A percentile compares a stretch with the other conserved stretches of the same genome.
phyloP scores from a whole-genome alignment of 1,139 yeast species.

The Geotrichum aggregatum region DNA sequence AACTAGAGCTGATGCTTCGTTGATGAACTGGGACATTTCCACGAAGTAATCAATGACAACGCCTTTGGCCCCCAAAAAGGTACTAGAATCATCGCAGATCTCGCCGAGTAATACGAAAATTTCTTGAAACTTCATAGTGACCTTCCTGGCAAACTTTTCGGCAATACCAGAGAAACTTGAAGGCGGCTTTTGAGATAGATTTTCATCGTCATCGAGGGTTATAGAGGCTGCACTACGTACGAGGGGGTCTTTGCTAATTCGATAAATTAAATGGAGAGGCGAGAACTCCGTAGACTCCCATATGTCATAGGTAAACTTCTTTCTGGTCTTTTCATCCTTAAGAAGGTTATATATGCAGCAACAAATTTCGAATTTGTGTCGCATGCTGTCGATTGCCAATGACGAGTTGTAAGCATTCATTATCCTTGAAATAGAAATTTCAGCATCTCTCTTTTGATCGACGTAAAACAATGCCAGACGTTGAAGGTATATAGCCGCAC shows the following conservation, averaged over 20 bases:
- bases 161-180: neutral
- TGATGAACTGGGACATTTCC: slow-evolving; percentile 40
- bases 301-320: slow-evolving; percentile 38
- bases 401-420: slow-evolving; percentile 31
- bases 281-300: slow-evolving; percentile 50
- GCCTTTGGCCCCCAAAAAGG: slow-evolving; percentile 46
- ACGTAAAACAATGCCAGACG: slow-evolving; percentile 25
- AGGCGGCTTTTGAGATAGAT: neutral
- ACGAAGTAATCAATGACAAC: slow-evolving; percentile 46
- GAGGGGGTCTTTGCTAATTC: slow-evolving; percentile 7
- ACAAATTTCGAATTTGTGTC: slow-evolving; percentile 33
- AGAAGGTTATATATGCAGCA: slow-evolving; percentile 31
- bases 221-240: neutral
- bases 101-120: slow-evolving; percentile 25
- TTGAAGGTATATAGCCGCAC: slow-evolving; percentile 44
- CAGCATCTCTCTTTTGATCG: slow-evolving; percentile 21
- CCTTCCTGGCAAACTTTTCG: slow-evolving; percentile 10
- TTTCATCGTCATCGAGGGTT: neutral
- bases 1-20: slow-evolving; percentile 41
- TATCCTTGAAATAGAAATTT: slow-evolving; percentile 30
- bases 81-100: slow-evolving; percentile 22
- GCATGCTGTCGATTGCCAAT: slow-evolving; percentile 28
- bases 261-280: slow-evolving; percentile 40
- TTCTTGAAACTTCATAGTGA: slow-evolving; percentile 23
- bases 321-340: slow-evolving; percentile 24